Evolutionary conservation across 768 basidiomycete species (phyloP), one percentile per base, ranked within the genome.

Genomic region (Boletus rufocinnamomeus): DNA sequence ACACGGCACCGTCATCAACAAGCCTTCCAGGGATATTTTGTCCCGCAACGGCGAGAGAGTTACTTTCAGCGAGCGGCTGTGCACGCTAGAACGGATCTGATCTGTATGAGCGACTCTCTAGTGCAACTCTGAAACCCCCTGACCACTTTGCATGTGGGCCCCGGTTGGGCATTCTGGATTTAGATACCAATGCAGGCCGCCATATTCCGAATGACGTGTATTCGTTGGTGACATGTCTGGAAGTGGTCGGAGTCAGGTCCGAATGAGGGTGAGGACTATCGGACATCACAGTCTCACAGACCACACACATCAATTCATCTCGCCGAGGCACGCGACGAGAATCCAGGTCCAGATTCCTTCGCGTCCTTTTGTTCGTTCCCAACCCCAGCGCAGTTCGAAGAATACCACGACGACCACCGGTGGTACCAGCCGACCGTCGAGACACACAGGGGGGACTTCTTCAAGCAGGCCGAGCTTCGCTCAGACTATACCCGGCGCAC

Each of bases 401-500:
- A 41, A 21, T 14, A 49, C 50, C 3, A 14, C 47, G 11, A 46
- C 52, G 17, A 40, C 43, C 1, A 19, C 43, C 2, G 14, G 32
- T 21, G 25, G 30, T 21, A 19, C 32, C 13, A 21, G 14, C 17
- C 34, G 46, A 46, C 52, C 35, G 17, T 53, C 48, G 40, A 54
- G 25, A 2, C 60, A 51, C 28, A 23, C 53, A 27, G 30, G 44
- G 49, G 57, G 58, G 48, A 50, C 60, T 16, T 55, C 60, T 16
- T 54, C 60, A 21, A 57, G 60, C 47, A 51, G 57, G 21, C 51
- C 44, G 27, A 57, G 52, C 52, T 9, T 21, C 4, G 13, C 13
- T 54, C 74, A 71, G 56, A 76, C 72, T 46, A 74, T 82, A 50
- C 81, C 81, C 3, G 81, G 81, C 35, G 70, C 74, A 7, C 62